Evolutionary conservation across 139 green algal genomes (phyloP), one percentile per base, ranked within the genome.

Genomic region (Coccomyxa sp.): DNA sequence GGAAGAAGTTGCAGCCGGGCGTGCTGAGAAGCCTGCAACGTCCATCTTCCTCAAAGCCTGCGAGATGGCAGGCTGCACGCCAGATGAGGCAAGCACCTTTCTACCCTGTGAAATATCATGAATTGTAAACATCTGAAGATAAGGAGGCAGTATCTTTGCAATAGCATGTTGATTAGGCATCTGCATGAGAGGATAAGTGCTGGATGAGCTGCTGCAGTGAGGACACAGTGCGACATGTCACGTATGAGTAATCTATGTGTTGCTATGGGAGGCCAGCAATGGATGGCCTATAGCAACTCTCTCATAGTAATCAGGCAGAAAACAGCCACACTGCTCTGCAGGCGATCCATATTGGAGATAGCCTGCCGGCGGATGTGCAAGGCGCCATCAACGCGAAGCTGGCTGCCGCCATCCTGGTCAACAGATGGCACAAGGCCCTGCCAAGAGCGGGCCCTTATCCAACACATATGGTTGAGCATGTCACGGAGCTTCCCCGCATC

Each of bases 11-110:
- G 64, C 55, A 7, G 68, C 16, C 8, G 84, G 84, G 14, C 44
- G 78, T 12, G 50, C 75, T 12, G 84, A 84, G 35, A 88, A 88
- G 75, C 84, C 84, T 2, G 75, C 83, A 55, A 39, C 81, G 14
- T n/a, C 39, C 72, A 88, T 88, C 54, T 88, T 86, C 75, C 31
- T 39, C 38, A 72, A 34, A 33, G 79, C 79, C 40, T 80, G 74
- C 68, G 35, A 58, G 31, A 34, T 75, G 10, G 74, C 50, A 64
- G 74, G 68, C 36, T 80, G 74, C 68, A 8, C 44, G 39, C 34
- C 70, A 10, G 35, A 41, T 8, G 79, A 84, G 74, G 74, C 50
- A 34, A 27, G 14, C 36, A 44, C 16, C 12, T 41, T 44, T 74
- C 33, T 9, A 44, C 33, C 70, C 2, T 54, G 36, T 74, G 35